phyloP scores from a whole-genome alignment of 768 basidiomycete genomes.

The Rhizopogon vinicolor region DNA sequence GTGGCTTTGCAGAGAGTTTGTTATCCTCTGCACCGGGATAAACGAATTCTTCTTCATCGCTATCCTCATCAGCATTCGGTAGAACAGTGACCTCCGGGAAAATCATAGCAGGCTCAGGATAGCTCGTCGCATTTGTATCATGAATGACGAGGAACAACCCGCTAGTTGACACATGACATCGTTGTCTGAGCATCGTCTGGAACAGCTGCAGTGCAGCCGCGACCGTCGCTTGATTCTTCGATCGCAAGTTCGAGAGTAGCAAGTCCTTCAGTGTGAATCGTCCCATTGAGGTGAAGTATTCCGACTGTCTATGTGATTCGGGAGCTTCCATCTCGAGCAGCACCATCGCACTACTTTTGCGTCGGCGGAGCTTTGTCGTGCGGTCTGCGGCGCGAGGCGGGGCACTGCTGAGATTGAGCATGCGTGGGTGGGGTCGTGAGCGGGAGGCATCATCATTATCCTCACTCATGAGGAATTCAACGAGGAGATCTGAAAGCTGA shows the following conservation, averaged over 20 bases:
- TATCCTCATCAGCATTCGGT: constrained; percentile 31
- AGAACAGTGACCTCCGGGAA: constrained; percentile 13
- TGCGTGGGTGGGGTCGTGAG: constrained; percentile 32
- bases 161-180: constrained; percentile 60
- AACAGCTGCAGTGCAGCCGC: constrained; percentile 80
- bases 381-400: constrained; percentile 36
- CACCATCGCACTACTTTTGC: constrained; percentile 89
- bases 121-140: constrained; percentile 71
- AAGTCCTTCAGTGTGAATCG: constrained; percentile 92
- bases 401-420: constrained; percentile 35
- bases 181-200: constrained; percentile 65
- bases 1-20: constrained; percentile 4
- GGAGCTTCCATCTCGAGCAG: constrained; percentile 84
- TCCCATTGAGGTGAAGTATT: constrained; percentile 84
- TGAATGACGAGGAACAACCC: constrained; percentile 66
- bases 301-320: constrained; percentile 61
- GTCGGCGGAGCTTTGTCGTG: constrained; percentile 45
- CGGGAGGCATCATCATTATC: constrained; percentile 68
- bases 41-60: constrained; percentile 48
- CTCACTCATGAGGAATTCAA: constrained; percentile 80
- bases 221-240: constrained; percentile 56
- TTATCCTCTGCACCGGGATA: constrained; percentile 32
- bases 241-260: constrained; percentile 72
- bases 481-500: constrained; percentile 62
- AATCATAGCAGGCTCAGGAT: constrained; percentile 53